These are phyloP conservation scores for Botryotinia calthae DNA, from an alignment of 2,329 filamentous ascomycete species.

Conservation along the genomic window DNA sequence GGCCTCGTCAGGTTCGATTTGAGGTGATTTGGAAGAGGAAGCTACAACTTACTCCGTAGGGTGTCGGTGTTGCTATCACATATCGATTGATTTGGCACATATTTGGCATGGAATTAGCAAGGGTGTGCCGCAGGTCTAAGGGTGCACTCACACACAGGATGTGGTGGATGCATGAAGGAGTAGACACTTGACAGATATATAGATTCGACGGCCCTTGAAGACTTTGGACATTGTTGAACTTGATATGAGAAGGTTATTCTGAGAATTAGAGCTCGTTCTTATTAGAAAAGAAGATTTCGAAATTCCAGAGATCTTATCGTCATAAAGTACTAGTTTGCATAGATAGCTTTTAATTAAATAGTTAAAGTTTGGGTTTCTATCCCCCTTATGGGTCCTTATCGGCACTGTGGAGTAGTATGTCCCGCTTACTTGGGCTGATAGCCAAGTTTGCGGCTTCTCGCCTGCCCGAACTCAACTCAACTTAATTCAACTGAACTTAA, in stretches of 20 bases:
- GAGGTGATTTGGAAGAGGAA: background rate
- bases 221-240: background rate
- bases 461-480: constrained; percentile 12
- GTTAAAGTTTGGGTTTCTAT: background rate
- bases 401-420: background rate
- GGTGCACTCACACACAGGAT: background rate
- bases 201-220: background rate
- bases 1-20: background rate
- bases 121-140: background rate
- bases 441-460: constrained; percentile 17
- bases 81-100: background rate
- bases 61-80: background rate
- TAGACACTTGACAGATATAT: background rate
- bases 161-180: background rate
- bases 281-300: background rate
- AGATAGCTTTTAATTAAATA: background rate
- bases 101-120: constrained; percentile 2
- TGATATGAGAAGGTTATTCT: background rate
- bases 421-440: constrained; percentile 17
- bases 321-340: background rate
- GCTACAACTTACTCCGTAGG: background rate
- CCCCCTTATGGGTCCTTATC: background rate
- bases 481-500: background rate
- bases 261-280: background rate
- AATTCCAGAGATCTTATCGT: background rate